Evolutionary conservation across 108 stramenopile species (phyloP).

Genomic region (Parietichytrium sp.): DNA sequence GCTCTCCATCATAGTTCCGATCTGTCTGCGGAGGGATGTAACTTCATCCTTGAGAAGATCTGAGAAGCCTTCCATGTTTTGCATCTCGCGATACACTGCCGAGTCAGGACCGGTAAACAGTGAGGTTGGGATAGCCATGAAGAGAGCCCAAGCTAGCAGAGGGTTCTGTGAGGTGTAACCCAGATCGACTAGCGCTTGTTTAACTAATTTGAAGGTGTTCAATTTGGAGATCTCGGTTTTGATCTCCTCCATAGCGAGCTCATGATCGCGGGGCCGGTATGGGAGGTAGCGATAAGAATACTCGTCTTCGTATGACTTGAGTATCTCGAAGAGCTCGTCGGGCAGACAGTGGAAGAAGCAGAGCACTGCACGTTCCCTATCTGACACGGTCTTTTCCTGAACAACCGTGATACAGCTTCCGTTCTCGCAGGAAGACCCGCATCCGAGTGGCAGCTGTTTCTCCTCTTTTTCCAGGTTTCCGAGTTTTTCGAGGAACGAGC

Average conservation of each 20-base stretch:
- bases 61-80: neutral
- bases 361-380: neutral
- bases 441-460: neutral
- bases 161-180: neutral
- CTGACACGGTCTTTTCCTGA: neutral
- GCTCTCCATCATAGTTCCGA: neutral
- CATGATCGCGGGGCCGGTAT: neutral
- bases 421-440: neutral
- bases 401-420: too few relatives aligned
- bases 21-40: neutral
- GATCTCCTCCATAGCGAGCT: neutral
- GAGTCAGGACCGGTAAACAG: neutral
- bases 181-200: neutral
- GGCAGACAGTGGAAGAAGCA: constrained; percentile 16
- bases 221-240: neutral
- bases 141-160: neutral
- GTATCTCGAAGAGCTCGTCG: neutral
- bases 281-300: neutral
- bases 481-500: neutral
- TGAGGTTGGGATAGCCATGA: neutral
- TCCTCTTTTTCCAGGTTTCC: neutral
- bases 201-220: neutral
- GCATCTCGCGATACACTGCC: neutral
- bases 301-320: neutral
- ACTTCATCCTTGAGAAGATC: neutral